phyloP scores from a whole-genome alignment of 768 basidiomycete genomes.

The Nidularia pulvinata region DNA sequence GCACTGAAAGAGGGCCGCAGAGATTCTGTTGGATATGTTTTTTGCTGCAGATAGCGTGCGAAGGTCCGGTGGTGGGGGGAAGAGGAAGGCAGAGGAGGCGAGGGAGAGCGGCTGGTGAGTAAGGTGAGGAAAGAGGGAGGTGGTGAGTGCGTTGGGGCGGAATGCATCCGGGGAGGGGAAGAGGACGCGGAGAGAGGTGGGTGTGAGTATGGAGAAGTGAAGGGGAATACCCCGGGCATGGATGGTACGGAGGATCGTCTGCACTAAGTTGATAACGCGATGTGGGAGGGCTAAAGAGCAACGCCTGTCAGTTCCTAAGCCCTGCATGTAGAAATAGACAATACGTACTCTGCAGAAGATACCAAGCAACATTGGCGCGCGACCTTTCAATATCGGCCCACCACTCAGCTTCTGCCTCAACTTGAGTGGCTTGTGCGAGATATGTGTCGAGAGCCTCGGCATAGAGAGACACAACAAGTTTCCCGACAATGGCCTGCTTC shows the following conservation, averaged over 20 bases:
- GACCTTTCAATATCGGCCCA: conserved; percentile 79
- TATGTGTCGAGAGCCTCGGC: conserved; percentile 63
- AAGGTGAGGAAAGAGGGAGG: conserved; percentile 70
- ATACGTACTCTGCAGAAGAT: conserved; percentile 78
- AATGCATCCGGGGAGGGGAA: conserved; percentile 44
- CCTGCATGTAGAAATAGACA: conserved; percentile 8
- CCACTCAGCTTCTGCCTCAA: conserved; percentile 82
- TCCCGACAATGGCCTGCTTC: conserved; percentile 41
- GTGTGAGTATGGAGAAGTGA: conserved; percentile 41
- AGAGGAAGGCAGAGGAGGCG: conserved; percentile 9
- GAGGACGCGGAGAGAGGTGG: conserved; percentile 43
- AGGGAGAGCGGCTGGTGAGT: conserved; percentile 19
- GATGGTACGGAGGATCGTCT: conserved; percentile 38
- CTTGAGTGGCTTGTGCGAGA: conserved; percentile 63
- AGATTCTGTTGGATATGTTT: neutral
- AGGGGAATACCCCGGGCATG: conserved; percentile 43
- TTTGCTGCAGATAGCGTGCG: conserved; percentile 3
- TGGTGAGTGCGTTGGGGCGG: conserved; percentile 49
- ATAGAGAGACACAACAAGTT: conserved; percentile 59
- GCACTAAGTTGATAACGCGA: conserved; percentile 32
- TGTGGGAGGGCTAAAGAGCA: conserved; percentile 39
- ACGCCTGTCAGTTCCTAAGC: neutral
- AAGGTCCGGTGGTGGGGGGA: conserved; percentile 3
- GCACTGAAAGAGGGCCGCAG: neutral
- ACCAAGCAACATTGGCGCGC: conserved; percentile 49